phyloP scores from a whole-genome alignment of 306 rosid species.

The Vigna nakashimae region DNA sequence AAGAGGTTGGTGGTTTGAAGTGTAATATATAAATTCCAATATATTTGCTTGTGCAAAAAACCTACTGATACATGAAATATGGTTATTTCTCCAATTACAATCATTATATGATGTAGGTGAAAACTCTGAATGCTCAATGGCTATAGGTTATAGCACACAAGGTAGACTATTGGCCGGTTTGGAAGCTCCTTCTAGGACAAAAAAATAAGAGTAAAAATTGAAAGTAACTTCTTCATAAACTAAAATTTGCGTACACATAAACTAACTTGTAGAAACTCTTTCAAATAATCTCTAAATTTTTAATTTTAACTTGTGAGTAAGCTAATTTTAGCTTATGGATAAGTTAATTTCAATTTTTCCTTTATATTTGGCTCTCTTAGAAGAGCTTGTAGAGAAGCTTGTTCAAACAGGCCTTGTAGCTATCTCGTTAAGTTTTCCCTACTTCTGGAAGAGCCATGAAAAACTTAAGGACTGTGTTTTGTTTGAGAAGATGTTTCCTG shows the following conservation, averaged over 20 bases:
- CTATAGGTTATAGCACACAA: not conserved
- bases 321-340: too few species aligned
- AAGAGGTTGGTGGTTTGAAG: conserved; percentile 23
- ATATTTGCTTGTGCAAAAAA: conserved; percentile 1
- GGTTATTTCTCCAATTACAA: conserved; percentile 15
- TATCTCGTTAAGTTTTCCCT: not conserved
- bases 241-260: too few species aligned
- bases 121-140: conserved; percentile 20
- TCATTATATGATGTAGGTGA: not conserved
- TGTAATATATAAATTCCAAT: not conserved
- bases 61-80: conserved; percentile 1
- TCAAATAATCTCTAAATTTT: too few species aligned
- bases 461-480: not conserved
- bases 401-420: not conserved
- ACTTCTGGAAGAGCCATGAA: not conserved
- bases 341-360: too few species aligned
- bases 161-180: not conserved
- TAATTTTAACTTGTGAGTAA: too few species aligned
- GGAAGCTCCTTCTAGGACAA: too few species aligned
- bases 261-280: too few species aligned
- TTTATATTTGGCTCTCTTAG: too few species aligned
- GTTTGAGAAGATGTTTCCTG: not conserved
- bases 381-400: too few species aligned
- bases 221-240: too few species aligned
- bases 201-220: too few species aligned